Percentiles rank a stretch among this genome's conserved stretches.
Evolutionary conservation across 2,329 filamentous ascomycete genomes (phyloP).

Genomic region (Neoascochyta sp.): DNA sequence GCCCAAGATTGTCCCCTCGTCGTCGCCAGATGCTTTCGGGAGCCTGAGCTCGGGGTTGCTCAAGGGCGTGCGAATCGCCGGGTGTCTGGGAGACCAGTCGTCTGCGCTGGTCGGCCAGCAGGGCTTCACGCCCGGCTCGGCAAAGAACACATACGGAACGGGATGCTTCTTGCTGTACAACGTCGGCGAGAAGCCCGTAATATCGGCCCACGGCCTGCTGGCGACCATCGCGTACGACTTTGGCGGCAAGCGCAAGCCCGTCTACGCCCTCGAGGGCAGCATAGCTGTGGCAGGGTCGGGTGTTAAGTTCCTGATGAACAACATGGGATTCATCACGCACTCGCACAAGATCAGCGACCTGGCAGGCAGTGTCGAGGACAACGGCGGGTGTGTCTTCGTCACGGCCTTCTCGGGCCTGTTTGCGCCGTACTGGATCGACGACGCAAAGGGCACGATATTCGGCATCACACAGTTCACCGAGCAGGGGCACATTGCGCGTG

Average conservation of each 20-base stretch:
- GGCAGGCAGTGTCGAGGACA: conserved; percentile 65
- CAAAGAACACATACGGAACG: conserved; percentile 90
- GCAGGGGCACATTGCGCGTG: conserved; percentile 80
- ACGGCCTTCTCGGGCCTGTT: conserved; percentile 90
- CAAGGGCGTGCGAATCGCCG: conserved; percentile 69
- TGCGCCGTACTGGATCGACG: conserved; percentile 92
- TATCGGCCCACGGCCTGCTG: conserved; percentile 77
- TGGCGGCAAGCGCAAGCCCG: conserved; percentile 60
- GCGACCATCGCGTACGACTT: conserved; percentile 88
- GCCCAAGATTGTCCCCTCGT: conserved; percentile 80
- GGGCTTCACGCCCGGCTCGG: conserved; percentile 75
- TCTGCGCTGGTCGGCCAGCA: conserved; percentile 82
- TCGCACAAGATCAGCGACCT: conserved; percentile 62
- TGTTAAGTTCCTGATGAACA: conserved; percentile 66
- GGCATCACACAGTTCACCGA: conserved; percentile 83
- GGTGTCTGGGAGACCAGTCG: conserved; percentile 83
- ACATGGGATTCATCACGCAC: conserved; percentile 59
- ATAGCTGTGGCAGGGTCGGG: conserved; percentile 78
- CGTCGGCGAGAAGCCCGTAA: conserved; percentile 77
- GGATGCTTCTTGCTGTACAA: conserved; percentile 90
- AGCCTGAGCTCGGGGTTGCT: conserved; percentile 62
- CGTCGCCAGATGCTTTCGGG: conserved; percentile 70
- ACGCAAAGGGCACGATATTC: conserved; percentile 80
- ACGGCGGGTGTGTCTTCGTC: conserved; percentile 79
- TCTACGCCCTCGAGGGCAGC: conserved; percentile 80